Conservation (phyloP, 257 asterid species). For the Asclepias syriaca region DNA sequence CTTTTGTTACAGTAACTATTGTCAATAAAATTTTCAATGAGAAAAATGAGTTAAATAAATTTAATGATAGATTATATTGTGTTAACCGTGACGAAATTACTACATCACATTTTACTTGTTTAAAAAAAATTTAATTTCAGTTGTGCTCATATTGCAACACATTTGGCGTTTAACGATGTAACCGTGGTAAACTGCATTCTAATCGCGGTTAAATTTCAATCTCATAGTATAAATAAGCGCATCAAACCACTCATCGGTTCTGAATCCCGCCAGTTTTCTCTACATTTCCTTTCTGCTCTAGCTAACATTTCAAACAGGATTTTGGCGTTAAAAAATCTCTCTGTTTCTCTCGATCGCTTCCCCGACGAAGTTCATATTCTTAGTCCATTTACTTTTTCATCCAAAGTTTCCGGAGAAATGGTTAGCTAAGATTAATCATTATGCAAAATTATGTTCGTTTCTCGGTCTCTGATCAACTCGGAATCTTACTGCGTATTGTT, state of each 20-base stretch:
- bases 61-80: too few species aligned
- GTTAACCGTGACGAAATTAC: too few species aligned
- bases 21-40: too few species aligned
- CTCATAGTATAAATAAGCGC: neutral
- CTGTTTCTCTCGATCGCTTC: constrained; percentile 11
- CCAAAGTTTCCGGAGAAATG: constrained; percentile 28
- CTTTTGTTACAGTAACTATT: too few species aligned
- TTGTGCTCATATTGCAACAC: too few species aligned
- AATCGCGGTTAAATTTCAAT: constrained; percentile 2
- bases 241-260: neutral
- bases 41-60: too few species aligned
- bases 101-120: too few species aligned
- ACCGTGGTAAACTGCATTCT: neutral
- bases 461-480: neutral
- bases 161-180: too few species aligned
- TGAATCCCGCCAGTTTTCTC: constrained; percentile 13
- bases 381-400: too few species aligned
- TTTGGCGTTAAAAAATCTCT: neutral
- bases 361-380: neutral
- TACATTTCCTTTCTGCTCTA: neutral
- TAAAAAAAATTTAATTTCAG: too few species aligned
- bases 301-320: constrained; percentile 1
- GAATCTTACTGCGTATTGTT: neutral
- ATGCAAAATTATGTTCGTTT: neutral
- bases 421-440: constrained; percentile 28